These are phyloP conservation scores for Colletotrichum godetiae DNA, from an alignment of 2,329 filamentous ascomycete species.

Conservation along the genomic window DNA sequence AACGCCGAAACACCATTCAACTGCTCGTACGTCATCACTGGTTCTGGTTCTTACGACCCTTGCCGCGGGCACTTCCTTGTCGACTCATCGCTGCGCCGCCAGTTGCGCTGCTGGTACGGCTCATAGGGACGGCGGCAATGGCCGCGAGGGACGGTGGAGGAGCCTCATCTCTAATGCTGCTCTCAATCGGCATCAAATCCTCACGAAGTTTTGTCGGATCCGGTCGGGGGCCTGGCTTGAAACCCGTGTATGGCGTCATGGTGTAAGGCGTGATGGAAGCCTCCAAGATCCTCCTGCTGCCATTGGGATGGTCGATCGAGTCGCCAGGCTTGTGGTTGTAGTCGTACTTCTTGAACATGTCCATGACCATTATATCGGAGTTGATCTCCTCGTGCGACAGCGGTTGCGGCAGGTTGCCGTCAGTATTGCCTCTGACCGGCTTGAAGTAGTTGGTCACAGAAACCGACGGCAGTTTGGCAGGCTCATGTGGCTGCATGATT, in stretches of 20 bases:
- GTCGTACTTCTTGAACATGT: conserved; percentile 67
- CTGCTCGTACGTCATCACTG: conserved; percentile 35
- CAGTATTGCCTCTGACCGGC: conserved; percentile 63
- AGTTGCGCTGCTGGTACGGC: conserved; percentile 63
- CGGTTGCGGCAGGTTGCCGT: conserved; percentile 66
- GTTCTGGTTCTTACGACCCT: conserved; percentile 52
- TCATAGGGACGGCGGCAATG: conserved; percentile 60
- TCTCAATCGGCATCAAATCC: conserved; percentile 60
- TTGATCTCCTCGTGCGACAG: conserved; percentile 63
- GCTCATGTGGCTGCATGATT: conserved; percentile 64
- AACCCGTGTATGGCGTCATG: conserved; percentile 60
- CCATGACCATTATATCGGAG: conserved; percentile 69
- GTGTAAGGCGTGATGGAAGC: conserved; percentile 61
- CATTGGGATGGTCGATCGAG: conserved; percentile 65
- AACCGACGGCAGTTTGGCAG: conserved; percentile 67
- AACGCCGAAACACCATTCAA: conserved; percentile 27
- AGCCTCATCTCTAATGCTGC: conserved; percentile 55
- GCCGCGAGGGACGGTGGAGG: conserved; percentile 38
- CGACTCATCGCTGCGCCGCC: conserved; percentile 69
- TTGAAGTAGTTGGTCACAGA: conserved; percentile 70
- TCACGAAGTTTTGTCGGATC: conserved; percentile 63
- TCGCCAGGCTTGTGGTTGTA: conserved; percentile 63
- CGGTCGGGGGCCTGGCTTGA: conserved; percentile 56
- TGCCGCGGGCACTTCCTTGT: conserved; percentile 63
- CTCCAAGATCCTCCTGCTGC: conserved; percentile 67